A percentile compares a stretch with the other conserved stretches of the same genome.
Conservation (phyloP, 352 stramenopile genomes). For the Phytophthora cactorum region DNA sequence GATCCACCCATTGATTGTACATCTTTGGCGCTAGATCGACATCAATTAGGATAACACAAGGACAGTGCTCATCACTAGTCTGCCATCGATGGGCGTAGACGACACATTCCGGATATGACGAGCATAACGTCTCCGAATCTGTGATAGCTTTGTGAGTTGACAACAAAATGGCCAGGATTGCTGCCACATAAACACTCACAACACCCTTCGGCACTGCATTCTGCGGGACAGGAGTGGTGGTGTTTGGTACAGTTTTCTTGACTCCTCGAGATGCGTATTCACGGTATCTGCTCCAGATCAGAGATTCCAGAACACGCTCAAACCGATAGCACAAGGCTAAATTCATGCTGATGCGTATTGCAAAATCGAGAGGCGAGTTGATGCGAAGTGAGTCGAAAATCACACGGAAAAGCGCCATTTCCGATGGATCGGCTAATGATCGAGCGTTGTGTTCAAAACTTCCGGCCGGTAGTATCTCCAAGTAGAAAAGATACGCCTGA, state of each 20-base stretch:
- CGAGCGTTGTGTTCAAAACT: too few species aligned
- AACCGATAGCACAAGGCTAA: conserved; percentile 41
- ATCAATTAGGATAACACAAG: conserved; percentile 37
- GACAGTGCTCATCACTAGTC: conserved; percentile 19
- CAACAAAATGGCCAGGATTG: conserved; percentile 22
- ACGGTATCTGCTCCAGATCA: conserved; percentile 16
- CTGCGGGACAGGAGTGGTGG: background rate
- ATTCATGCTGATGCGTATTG: conserved; percentile 14
- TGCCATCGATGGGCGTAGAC: conserved; percentile 30
- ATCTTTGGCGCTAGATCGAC: conserved; percentile 26
- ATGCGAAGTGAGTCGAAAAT: too few species aligned
- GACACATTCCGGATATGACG: conserved; percentile 26
- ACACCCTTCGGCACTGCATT: conserved; percentile 22
- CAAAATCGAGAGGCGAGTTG: too few species aligned
- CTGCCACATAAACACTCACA: conserved; percentile 16
- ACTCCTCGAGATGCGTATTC: conserved; percentile 5
- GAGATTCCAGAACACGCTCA: conserved; percentile 22
- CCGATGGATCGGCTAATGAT: too few species aligned
- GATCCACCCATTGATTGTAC: conserved; percentile 31
- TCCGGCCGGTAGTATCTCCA: too few species aligned
- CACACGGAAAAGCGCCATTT: too few species aligned
- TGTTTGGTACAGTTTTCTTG: conserved; percentile 5
- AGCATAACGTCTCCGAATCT: conserved; percentile 12
- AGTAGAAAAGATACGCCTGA: too few species aligned
- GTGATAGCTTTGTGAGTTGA: conserved; percentile 22